Conservation (phyloP, 2,329 filamentous ascomycete genomes). For the Pseudofabraea citricarpa region DNA sequence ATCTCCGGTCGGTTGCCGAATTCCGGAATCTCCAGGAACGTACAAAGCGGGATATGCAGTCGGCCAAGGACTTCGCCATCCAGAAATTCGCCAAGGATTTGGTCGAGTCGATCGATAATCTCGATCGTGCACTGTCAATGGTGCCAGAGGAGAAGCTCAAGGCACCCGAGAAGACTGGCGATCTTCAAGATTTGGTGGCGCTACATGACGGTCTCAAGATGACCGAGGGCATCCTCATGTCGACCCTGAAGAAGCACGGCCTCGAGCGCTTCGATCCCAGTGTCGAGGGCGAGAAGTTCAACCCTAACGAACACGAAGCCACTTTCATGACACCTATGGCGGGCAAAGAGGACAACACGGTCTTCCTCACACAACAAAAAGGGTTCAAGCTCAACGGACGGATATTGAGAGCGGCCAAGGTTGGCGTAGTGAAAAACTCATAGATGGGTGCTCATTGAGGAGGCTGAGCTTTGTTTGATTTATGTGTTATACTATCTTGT, state of each 20-base stretch:
- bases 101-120: conserved; percentile 92
- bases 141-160: conserved; percentile 72
- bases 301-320: conserved; percentile 95
- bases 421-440: conserved; percentile 86
- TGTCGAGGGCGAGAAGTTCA: conserved; percentile 74
- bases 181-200: conserved; percentile 67
- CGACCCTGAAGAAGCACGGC: conserved; percentile 88
- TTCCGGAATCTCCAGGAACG: conserved; percentile 98
- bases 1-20: conserved; percentile 88
- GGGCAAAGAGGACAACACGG: conserved; percentile 83
- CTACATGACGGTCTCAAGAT: conserved; percentile 90
- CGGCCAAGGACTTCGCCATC: conserved; percentile 87
- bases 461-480: not conserved
- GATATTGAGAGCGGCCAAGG: conserved; percentile 86
- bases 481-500: conserved; percentile 6
- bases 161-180: conserved; percentile 41
- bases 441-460: conserved; percentile 7
- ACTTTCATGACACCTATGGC: conserved; percentile 88
- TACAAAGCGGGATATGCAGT: conserved; percentile 83
- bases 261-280: conserved; percentile 81
- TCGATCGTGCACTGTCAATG: conserved; percentile 82
- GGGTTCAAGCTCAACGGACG: conserved; percentile 92
- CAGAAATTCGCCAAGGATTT: conserved; percentile 92
- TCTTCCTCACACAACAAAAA: conserved; percentile 92
- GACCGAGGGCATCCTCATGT: conserved; percentile 86